Evolutionary conservation across 2,329 filamentous ascomycete genomes (phyloP), one percentile per base, ranked within the genome.

Genomic region (Biscogniauxia mediterranea): DNA sequence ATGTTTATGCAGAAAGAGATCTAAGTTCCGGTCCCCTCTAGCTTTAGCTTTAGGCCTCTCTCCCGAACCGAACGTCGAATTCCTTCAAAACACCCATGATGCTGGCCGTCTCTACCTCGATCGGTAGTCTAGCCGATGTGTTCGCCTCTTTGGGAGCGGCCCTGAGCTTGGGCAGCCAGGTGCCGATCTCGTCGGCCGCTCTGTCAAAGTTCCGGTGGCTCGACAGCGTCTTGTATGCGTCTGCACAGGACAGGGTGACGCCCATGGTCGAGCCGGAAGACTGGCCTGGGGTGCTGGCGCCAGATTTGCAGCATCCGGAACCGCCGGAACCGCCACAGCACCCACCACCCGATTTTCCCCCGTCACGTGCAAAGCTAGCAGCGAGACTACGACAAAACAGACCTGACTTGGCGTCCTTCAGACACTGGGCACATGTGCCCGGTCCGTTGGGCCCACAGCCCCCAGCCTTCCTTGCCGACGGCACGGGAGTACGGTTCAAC

Each of bases 41-140:
- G 5, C 5, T 23, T 23, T 23, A 23, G 23, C 5, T 23, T 68
- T 62, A 74, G 19, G 67, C 64, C 28, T 74, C 76, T 60, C 77
- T 73, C 17, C 87, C 87, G 73, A 93, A 93, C 58, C 90, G 80
- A 55, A 91, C 82, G 70, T 93, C 90, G 76, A 93, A 93, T 65
- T 90, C 88, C 74, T 90, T 91, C 62, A 93, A 77, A n/a, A 93
- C 90, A 51, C 89, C 89, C 90, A 93, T 93, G 58, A 93, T 92
- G 74, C 90, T 93, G 0, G 90, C 90, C 6, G 90, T 89, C 76
- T 93, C 90, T 17, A 93, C 89, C 73, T 93, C 90, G 69, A 93
- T 87, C 1, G 90, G 87, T 51, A 83, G 82, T 59, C 79, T 79
- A 63, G 77, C 76, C 58, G 73, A 74, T 58, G 73, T 71, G 56